Evolutionary conservation across 148 eudicot species (phyloP).

Genomic region (Rhododendron kiyosumense): DNA sequence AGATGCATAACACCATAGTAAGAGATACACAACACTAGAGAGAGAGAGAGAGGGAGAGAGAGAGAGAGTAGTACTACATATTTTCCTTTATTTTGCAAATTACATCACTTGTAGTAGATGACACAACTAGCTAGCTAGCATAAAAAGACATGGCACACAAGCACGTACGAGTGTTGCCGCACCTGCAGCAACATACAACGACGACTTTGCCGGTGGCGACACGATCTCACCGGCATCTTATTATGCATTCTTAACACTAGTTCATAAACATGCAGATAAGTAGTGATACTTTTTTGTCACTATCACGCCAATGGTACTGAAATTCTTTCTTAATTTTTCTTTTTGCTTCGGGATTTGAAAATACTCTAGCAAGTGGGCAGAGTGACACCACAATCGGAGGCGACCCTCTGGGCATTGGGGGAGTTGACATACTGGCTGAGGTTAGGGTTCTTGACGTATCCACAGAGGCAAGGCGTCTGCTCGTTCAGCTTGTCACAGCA

Average conservation of each 20-base stretch:
- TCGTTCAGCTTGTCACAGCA: conserved; percentile 36
- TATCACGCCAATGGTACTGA: neutral
- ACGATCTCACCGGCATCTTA: neutral
- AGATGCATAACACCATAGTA: neutral
- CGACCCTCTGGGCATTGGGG: conserved; percentile 22
- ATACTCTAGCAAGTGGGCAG: conserved; percentile 20
- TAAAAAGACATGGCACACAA: neutral
- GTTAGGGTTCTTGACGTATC: conserved; percentile 22
- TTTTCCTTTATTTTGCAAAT: neutral
- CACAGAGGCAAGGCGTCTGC: conserved; percentile 35
- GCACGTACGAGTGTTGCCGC: neutral
- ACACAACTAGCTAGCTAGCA: neutral
- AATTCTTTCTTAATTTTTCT: neutral
- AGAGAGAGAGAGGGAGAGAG: too few species aligned
- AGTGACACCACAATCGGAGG: conserved; percentile 22
- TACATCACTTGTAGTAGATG: neutral
- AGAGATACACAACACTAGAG: neutral
- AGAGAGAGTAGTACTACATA: neutral
- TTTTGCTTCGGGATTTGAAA: neutral
- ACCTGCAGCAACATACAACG: neutral
- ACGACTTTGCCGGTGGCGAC: neutral
- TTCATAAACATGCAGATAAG: neutral
- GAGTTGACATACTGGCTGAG: conserved; percentile 23
- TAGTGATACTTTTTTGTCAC: too few species aligned
- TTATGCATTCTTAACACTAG: neutral